These are phyloP conservation scores for Sclerotinia glacialis DNA, from an alignment of 2,329 filamentous ascomycete genomes.

Conservation along the genomic window DNA sequence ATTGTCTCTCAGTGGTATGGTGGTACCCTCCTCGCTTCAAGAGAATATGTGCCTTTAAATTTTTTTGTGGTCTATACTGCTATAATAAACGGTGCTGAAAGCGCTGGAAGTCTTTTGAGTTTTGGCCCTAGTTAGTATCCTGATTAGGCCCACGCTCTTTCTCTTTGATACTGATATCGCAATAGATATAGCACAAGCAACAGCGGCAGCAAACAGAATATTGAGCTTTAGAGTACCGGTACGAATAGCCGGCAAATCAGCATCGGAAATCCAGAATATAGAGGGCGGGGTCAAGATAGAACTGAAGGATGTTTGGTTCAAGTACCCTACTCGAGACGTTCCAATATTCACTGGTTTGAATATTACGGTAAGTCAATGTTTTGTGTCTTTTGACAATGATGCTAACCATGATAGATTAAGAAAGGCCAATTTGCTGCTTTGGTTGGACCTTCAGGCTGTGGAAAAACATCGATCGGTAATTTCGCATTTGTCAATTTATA, in stretches of 20 bases:
- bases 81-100: slow-evolving; percentile 52
- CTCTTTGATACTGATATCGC: background rate
- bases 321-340: slow-evolving; percentile 56
- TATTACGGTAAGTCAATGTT: slow-evolving; percentile 45
- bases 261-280: slow-evolving; percentile 30
- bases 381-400: background rate
- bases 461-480: slow-evolving; percentile 17
- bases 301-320: slow-evolving; percentile 56
- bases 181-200: slow-evolving; percentile 54
- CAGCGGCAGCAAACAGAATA: slow-evolving; percentile 59
- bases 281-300: slow-evolving; percentile 54
- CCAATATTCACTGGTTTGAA: slow-evolving; percentile 60
- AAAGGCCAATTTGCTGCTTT: slow-evolving; percentile 69
- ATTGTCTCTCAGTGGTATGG: slow-evolving; percentile 48
- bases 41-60: slow-evolving; percentile 44
- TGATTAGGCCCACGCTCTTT: no score
- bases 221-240: slow-evolving; percentile 41
- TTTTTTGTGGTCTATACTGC: slow-evolving; percentile 57
- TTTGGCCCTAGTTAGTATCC: slow-evolving; percentile 45
- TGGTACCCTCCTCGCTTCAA: slow-evolving; percentile 22
- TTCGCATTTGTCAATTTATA: background rate
- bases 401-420: slow-evolving; percentile 39
- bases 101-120: slow-evolving; percentile 52
- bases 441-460: slow-evolving; percentile 61
- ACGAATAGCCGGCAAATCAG: slow-evolving; percentile 18